Percentiles rank a stretch among this genome's conserved stretches.
These are phyloP conservation scores for Lepiota brunneoincarnata DNA, from an alignment of 768 basidiomycete species.

Conservation along the genomic window DNA sequence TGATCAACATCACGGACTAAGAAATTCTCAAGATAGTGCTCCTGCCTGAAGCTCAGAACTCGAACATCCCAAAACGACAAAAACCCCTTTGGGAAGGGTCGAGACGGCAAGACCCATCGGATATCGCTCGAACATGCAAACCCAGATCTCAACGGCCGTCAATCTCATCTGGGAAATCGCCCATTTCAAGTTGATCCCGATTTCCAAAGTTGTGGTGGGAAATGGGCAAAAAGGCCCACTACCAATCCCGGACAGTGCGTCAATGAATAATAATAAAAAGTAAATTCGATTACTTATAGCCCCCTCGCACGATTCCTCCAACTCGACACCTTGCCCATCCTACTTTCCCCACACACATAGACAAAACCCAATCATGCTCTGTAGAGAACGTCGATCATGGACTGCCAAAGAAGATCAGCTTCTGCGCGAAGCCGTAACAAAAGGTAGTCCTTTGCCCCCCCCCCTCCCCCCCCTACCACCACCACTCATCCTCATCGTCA, in stretches of 20 bases:
- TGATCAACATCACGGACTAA: constrained; percentile 3
- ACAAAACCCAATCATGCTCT: constrained; percentile 29
- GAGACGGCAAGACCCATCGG: constrained; percentile 25
- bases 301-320: constrained; percentile 14
- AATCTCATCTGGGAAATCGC: constrained; percentile 24
- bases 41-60: background rate
- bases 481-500: constrained; percentile 19
- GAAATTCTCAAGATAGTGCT: background rate
- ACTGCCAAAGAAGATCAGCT: constrained; percentile 51
- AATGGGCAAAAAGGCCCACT: constrained; percentile 23
- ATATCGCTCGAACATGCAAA: constrained; percentile 27
- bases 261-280: constrained; percentile 25
- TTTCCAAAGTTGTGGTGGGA: constrained; percentile 21
- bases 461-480: constrained; percentile 1
- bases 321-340: constrained; percentile 19
- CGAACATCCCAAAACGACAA: background rate
- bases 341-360: constrained; percentile 12
- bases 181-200: constrained; percentile 33
- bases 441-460: constrained; percentile 32
- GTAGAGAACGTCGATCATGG: constrained; percentile 51
- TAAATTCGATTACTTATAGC: constrained; percentile 22
- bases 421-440: constrained; percentile 47
- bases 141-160: constrained; percentile 21
- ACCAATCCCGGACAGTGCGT: constrained; percentile 24
- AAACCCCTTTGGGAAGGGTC: constrained; percentile 24